Base-by-base conservation (phyloP, 1,284 basidiomycete genomes). In the Phenoliferia sp. region DNA sequence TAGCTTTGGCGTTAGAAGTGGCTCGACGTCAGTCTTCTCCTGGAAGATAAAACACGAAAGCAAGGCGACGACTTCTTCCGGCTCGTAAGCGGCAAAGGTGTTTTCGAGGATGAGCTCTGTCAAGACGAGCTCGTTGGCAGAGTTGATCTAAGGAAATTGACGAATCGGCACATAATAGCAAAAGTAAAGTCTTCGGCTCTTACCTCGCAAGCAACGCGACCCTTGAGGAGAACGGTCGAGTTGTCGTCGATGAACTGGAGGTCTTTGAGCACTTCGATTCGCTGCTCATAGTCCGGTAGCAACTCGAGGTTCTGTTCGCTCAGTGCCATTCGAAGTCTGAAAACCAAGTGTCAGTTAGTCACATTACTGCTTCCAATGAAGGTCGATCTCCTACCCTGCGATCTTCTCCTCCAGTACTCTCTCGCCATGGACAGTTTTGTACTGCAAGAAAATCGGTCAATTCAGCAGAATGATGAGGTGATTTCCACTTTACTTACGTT, bases 31-130 rank as follows among this genome's bases (percentile, higher is more conserved):
- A 16, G 92, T 93, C 82, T 97, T 98, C 77, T 99, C 96, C 78
- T 97, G 94, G 80, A 98, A 98, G 34, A 99, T 88, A 77, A 99
- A 98, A 75, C 90, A 90, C 5, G 94, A 97, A 2, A 99, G 84
- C 35, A 99, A 84, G 0, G 96, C 95, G n/a, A 97, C 95, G 54
- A 94, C 91, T 80, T 99, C 95, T 79, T 94, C 92, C 0, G 96
- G 92, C 61, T 92, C 90, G 79, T 92, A 98, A 26, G 83, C 83
- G 3, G 91, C 90, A 22, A 99, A 84, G 4, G 90, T 89, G 77
- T 99, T 99, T 77, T 99, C 96, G 62, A 99, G 84, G 65, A 99
- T 96, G 39, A 99, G 85, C 77, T 99, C 96, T 0, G 96, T 99
- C 55, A 99, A 83, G 48, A 99, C 87, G 32, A 99, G 88, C 76